phyloP scores from a whole-genome alignment of 2,329 filamentous ascomycete genomes.

The Pezicula radicicola region DNA sequence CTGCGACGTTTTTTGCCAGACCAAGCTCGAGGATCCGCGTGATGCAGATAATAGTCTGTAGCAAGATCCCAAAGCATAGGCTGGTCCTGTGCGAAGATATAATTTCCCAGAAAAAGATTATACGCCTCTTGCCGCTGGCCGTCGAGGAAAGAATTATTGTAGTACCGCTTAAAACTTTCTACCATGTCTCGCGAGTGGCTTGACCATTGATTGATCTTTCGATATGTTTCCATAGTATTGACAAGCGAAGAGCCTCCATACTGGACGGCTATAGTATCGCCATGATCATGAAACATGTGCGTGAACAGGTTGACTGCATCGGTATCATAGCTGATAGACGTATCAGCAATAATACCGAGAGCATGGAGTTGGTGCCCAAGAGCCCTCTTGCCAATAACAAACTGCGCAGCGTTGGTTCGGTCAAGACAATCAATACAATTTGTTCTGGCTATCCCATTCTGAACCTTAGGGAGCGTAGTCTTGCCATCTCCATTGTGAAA shows the following conservation, averaged over 20 bases:
- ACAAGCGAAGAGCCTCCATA: constrained; percentile 97
- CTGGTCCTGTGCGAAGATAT: constrained; percentile 80
- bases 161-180: constrained; percentile 97
- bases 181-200: constrained; percentile 98
- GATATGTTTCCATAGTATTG: constrained; percentile 98
- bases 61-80: constrained; percentile 96
- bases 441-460: constrained; percentile 90
- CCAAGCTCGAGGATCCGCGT: constrained; percentile 76
- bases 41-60: constrained; percentile 95
- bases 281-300: constrained; percentile 97
- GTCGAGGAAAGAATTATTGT: constrained; percentile 97
- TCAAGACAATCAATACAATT: constrained; percentile 99
- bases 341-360: constrained; percentile 78
- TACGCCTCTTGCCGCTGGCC: constrained; percentile 98
- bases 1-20: constrained; percentile 58
- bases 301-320: constrained; percentile 96
- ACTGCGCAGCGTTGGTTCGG: constrained; percentile 95
- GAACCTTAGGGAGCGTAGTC: constrained; percentile 64
- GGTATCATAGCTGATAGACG: constrained; percentile 85
- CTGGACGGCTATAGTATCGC: constrained; percentile 95
- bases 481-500: constrained; percentile 86
- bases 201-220: constrained; percentile 98
- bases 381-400: constrained; percentile 93
- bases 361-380: constrained; percentile 90
- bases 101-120: constrained; percentile 95